Evolutionary conservation across 441 rosid genomes (phyloP).

Genomic region (Euphorbia corollata): DNA sequence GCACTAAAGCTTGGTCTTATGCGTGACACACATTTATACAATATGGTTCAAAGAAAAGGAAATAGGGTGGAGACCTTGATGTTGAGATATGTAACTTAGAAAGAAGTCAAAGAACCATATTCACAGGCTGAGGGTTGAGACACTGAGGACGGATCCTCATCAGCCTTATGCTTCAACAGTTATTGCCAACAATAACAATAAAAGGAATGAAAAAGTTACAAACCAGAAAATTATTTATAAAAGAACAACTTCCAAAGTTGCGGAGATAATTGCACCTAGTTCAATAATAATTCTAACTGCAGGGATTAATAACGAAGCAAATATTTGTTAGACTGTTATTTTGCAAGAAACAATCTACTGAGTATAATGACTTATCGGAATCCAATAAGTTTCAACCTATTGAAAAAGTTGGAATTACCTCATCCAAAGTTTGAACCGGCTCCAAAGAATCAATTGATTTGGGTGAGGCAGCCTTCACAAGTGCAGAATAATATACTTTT

Average conservation of each 20-base stretch:
- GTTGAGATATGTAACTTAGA: background rate
- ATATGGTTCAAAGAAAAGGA: background rate
- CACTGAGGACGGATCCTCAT: background rate
- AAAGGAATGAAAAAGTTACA: background rate
- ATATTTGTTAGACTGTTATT: background rate
- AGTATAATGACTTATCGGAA: background rate
- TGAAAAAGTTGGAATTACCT: conserved; percentile 44
- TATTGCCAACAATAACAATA: background rate
- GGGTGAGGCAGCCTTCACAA: conserved; percentile 81
- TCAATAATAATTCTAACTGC: conserved; percentile 9
- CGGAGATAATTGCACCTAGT: background rate
- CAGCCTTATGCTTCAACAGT: background rate
- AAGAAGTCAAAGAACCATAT: background rate
- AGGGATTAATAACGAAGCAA: background rate
- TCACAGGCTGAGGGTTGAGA: background rate
- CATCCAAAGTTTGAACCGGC: conserved; percentile 81
- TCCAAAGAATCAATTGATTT: conserved; percentile 72
- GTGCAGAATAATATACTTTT: conserved; percentile 78
- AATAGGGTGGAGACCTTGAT: background rate
- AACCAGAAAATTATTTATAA: background rate
- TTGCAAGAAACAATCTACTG: background rate
- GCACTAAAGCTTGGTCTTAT: background rate
- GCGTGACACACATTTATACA: background rate
- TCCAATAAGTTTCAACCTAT: background rate
- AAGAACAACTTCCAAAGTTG: background rate